Conservation (phyloP, 2,329 filamentous ascomycete species). For the Emergomyces pasteurianus region DNA sequence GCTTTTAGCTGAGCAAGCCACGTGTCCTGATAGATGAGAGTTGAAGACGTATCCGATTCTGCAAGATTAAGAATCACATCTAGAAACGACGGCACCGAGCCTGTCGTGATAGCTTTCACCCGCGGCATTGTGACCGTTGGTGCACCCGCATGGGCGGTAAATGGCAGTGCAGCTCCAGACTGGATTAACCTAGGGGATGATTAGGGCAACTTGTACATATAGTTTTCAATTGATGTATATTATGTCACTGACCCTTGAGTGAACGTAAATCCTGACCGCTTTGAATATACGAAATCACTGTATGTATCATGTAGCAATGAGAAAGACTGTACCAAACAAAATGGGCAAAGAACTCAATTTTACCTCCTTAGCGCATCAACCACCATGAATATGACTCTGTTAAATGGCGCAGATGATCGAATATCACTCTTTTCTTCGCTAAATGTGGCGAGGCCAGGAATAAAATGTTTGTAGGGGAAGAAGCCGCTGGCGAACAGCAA, state of each 20-base stretch:
- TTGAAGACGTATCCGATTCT: constrained; percentile 84
- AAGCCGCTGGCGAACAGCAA: constrained; percentile 77
- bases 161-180: constrained; percentile 72
- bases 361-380: constrained; percentile 88
- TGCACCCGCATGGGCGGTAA: constrained; percentile 90
- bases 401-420: constrained; percentile 59
- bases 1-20: constrained; percentile 90
- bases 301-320: neutral
- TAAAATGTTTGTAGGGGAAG: constrained; percentile 93
- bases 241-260: constrained; percentile 59
- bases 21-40: constrained; percentile 77
- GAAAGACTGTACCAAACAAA: neutral
- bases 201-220: constrained; percentile 5
- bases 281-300: constrained; percentile 86
- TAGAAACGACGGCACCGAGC: constrained; percentile 94
- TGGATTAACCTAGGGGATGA: constrained; percentile 57
- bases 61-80: constrained; percentile 95
- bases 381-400: constrained; percentile 93
- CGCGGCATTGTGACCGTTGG: constrained; percentile 98
- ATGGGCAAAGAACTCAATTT: neutral
- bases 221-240: constrained; percentile 1
- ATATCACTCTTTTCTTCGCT: constrained; percentile 41
- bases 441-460: constrained; percentile 67
- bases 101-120: constrained; percentile 93
- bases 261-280: constrained; percentile 69